phyloP scores from a whole-genome alignment of 108 stramenopile genomes.

The Fragilariopsis cylindrus region DNA sequence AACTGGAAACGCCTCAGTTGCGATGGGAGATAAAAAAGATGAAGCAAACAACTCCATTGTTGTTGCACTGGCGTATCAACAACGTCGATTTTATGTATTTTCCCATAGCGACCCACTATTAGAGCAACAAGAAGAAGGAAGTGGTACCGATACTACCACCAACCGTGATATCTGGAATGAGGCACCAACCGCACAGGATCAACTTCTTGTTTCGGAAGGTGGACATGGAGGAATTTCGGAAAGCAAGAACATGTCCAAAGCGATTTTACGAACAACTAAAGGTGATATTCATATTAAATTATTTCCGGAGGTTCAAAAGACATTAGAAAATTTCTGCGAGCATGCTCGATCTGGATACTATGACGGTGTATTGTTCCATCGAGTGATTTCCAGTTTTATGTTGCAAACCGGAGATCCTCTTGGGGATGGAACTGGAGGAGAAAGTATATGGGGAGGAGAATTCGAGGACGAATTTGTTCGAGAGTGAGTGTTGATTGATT shows the following conservation, averaged over 20 bases:
- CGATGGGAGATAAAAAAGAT: constrained; percentile 40
- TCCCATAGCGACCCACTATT: constrained; percentile 82
- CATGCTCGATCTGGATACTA: constrained; percentile 95
- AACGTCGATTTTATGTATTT: constrained; percentile 94
- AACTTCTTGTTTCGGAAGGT: constrained; percentile 44
- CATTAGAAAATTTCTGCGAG: constrained; percentile 94
- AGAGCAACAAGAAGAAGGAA: constrained; percentile 33
- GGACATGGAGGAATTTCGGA: constrained; percentile 2
- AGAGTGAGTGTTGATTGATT: constrained; percentile 38
- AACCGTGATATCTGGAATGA: constrained; percentile 96
- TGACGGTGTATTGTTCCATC: constrained; percentile 97
- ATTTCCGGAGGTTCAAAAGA: constrained; percentile 88
- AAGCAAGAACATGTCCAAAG: constrained; percentile 49
- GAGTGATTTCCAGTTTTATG: constrained; percentile 95
- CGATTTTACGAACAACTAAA: constrained; percentile 94
- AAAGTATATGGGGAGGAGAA: constrained; percentile 99
- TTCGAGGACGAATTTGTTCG: constrained; percentile 98
- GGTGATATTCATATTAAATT: constrained; percentile 95
- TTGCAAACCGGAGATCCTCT: constrained; percentile 97
- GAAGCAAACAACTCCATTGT: constrained; percentile 62
- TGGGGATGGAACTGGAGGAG: constrained; percentile 99
- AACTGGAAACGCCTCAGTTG: constrained; percentile 41
- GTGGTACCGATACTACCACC: constrained; percentile 37
- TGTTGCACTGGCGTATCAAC: constrained; percentile 77
- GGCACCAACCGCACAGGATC: constrained; percentile 87